Evolutionary conservation across 75 land plant genomes (phyloP).

Genomic region (Selaginella tamariscina): DNA sequence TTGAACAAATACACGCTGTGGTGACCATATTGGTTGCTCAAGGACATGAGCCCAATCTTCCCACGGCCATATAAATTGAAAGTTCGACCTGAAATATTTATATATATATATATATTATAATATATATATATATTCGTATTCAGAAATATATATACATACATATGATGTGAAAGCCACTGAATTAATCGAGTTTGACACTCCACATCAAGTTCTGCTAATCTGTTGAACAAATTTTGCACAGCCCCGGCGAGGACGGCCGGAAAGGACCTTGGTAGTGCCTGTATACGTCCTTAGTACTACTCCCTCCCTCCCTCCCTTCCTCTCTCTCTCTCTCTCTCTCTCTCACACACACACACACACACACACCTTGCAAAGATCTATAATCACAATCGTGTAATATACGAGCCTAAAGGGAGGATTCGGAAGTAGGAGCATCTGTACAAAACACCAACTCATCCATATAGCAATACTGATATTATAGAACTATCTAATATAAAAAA

Average conservation of each 20-base stretch:
- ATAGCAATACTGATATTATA: neutral
- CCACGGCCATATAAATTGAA: conserved; percentile 97
- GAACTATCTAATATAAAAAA: neutral
- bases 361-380: conserved; percentile 90
- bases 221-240: conserved; percentile 80
- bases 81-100: conserved; percentile 51
- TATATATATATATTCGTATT: no score
- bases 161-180: conserved; percentile 90
- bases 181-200: conserved; percentile 80
- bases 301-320: no score
- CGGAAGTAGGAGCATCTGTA: conserved; percentile 84
- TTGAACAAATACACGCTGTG: conserved; percentile 85
- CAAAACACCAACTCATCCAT: neutral
- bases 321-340: no score
- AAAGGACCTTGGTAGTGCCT: conserved; percentile 98
- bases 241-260: conserved; percentile 91
- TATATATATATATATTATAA: neutral
- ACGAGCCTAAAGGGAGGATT: conserved; percentile 80
- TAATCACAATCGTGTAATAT: conserved; percentile 89
- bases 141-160: conserved; percentile 39
- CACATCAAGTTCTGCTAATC: conserved; percentile 68
- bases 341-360: neutral
- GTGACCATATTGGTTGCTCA: conserved; percentile 87
- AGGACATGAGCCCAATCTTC: conserved; percentile 87
- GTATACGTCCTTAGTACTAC: no score